phyloP scores from a whole-genome alignment of 352 stramenopile genomes.

The Phytophthora lateralis region DNA sequence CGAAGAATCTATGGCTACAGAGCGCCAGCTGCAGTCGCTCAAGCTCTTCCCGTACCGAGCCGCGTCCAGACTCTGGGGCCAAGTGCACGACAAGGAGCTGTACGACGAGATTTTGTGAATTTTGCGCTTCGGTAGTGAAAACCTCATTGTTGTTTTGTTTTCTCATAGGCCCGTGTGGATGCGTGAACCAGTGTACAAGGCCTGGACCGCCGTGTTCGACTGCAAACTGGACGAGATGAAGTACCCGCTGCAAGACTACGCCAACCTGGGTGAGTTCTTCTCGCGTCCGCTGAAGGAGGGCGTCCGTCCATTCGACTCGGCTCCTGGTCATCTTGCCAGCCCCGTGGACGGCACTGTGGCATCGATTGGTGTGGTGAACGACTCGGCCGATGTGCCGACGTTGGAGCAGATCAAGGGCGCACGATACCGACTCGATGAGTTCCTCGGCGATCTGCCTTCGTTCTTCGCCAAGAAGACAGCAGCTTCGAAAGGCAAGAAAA shows the following conservation, averaged over 20 bases:
- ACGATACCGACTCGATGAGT: constrained; percentile 85
- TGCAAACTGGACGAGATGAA: constrained; percentile 90
- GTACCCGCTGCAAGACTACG: constrained; percentile 74
- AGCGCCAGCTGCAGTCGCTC: constrained; percentile 74
- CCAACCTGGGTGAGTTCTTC: constrained; percentile 87
- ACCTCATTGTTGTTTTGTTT: constrained; percentile 15
- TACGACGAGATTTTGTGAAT: constrained; percentile 30
- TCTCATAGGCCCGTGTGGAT: constrained; percentile 62
- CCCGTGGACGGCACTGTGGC: constrained; percentile 70
- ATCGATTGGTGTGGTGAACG: constrained; percentile 59
- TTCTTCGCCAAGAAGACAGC: constrained; percentile 53
- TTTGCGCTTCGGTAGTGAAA: background rate
- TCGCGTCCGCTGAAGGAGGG: constrained; percentile 80
- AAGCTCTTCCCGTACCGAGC: constrained; percentile 83
- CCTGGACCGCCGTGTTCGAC: constrained; percentile 79
- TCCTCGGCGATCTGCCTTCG: constrained; percentile 63
- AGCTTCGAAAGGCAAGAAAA: constrained; percentile 47
- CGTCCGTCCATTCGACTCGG: constrained; percentile 47
- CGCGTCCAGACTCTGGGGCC: constrained; percentile 75
- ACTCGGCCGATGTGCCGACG: constrained; percentile 51
- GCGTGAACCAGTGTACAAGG: constrained; percentile 78
- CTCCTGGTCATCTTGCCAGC: constrained; percentile 42
- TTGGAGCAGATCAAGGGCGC: constrained; percentile 86
- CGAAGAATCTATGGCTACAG: constrained; percentile 73
- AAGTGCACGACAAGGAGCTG: constrained; percentile 82